Evolutionary conservation across 306 rosid species (phyloP), one percentile per base, ranked within the genome.

Genomic region (Rosa chinensis): DNA sequence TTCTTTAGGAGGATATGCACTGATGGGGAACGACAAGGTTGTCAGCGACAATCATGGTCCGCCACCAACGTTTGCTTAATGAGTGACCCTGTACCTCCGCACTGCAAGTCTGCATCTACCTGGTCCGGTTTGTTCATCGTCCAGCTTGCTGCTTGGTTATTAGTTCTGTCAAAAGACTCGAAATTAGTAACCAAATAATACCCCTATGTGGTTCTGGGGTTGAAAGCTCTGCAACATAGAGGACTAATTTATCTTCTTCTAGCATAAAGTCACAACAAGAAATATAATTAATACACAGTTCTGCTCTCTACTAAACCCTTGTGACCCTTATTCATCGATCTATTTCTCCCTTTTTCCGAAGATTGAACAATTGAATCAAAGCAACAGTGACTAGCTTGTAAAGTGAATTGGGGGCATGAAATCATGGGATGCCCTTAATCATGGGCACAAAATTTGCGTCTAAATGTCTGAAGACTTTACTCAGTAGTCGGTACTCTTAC

Each of bases 11-110:
- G 44, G 12, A 16, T 62, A 28, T 28, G 40, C 3, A 62, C 17
- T 62, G 40, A 11, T 35, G 12, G 10, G 16, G 12, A 35, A 35
- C 11, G 70, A 66, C 70, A 66, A 37, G 23, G 16, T 8, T 37
- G 45, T 66, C 45, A 66, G 70, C 21, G n/a, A 35, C 70, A 6
- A 35, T 5, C 45, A 66, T 66, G 70, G 70, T 66, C 70, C 70
- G 23, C 45, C 70, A 28, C 70, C 70, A 16, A 6, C 12, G 21
- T 66, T 32, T 32, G 20, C 68, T n/a, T 63, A 32, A 0, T 63
- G n/a, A 28, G 21, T 13, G 68, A 64, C 21, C 21, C 16, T 66
- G 23, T 17, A 66, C 45, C 45, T 66, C 25, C 44, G 11, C 44
- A 28, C 45, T 64, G 44, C 44, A 35, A 64, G 1, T 37, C 70